Conservation (phyloP, 2,329 filamentous ascomycete genomes). For the Colletotrichum sp. region DNA sequence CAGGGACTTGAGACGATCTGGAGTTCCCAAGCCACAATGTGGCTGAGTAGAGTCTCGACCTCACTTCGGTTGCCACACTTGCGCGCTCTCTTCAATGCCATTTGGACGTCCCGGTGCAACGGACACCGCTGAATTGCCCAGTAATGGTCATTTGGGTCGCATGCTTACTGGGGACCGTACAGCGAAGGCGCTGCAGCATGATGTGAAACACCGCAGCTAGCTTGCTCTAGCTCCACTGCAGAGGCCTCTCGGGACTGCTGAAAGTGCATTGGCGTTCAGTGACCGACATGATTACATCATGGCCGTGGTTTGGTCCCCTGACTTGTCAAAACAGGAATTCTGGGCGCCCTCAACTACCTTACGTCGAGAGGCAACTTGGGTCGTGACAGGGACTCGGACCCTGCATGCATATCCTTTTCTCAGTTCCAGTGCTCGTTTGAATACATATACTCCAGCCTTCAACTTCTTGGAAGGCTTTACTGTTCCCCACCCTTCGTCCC, state of each 20-base stretch:
- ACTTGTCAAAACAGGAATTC: conserved; percentile 21
- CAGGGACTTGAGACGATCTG: background rate
- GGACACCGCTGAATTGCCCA: background rate
- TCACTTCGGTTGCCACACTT: background rate
- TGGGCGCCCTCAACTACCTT: background rate
- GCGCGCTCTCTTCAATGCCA: background rate
- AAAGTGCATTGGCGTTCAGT: conserved; percentile 15
- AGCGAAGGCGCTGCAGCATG: conserved; percentile 1
- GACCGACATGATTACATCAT: conserved; percentile 21
- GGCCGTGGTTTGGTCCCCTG: conserved; percentile 11
- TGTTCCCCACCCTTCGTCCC: background rate
- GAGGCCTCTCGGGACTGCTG: conserved; percentile 10
- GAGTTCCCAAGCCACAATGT: background rate
- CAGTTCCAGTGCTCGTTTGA: background rate
- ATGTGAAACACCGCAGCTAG: conserved; percentile 7
- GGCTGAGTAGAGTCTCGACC: background rate
- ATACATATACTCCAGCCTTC: background rate
- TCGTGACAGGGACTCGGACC: background rate
- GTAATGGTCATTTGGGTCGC: background rate
- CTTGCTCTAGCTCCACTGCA: conserved; percentile 4
- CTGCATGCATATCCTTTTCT: background rate
- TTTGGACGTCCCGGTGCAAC: background rate
- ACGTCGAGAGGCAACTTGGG: background rate
- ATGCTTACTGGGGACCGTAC: background rate
- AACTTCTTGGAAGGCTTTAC: background rate